Evolutionary conservation across 495 filamentous ascomycete genomes (phyloP).

Genomic region (Penicillium macrosclerotiorum): DNA sequence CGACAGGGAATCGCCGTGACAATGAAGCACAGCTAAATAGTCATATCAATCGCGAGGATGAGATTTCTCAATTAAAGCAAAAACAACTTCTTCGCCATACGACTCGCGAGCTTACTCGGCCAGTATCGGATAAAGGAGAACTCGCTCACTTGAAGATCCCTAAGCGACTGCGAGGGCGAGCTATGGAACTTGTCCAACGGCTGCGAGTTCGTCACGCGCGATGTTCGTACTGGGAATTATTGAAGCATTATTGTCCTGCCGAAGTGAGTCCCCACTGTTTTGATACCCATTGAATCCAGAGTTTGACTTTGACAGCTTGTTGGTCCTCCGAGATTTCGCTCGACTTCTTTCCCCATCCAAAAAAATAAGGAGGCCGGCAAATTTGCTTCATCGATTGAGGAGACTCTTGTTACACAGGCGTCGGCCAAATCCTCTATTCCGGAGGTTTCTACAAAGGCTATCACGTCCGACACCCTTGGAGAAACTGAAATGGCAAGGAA

Average conservation of each 20-base stretch:
- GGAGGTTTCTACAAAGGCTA: no score
- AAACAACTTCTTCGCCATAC: constrained; percentile 3
- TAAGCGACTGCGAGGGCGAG: constrained; percentile 68
- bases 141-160: constrained; percentile 53
- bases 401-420: constrained; percentile 32
- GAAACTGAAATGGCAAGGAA: not conserved
- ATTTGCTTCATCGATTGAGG: constrained; percentile 17
- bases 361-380: not conserved
- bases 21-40: constrained; percentile 73
- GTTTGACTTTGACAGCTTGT: constrained; percentile 25
- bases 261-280: constrained; percentile 34
- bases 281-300: constrained; percentile 2
- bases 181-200: constrained; percentile 57
- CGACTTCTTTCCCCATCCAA: constrained; percentile 14
- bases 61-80: constrained; percentile 54
- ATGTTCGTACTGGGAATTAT: constrained; percentile 74
- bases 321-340: constrained; percentile 30
- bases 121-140: constrained; percentile 9
- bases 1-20: constrained; percentile 57
- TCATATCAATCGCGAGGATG: constrained; percentile 78
- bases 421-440: not conserved
- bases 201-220: constrained; percentile 67
- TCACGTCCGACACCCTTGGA: not conserved
- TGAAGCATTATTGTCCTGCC: constrained; percentile 77
- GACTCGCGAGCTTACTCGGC: not conserved